Evolutionary conservation across 768 basidiomycete species (phyloP), one percentile per base, ranked within the genome.

Genomic region (Termitomyces sp.): DNA sequence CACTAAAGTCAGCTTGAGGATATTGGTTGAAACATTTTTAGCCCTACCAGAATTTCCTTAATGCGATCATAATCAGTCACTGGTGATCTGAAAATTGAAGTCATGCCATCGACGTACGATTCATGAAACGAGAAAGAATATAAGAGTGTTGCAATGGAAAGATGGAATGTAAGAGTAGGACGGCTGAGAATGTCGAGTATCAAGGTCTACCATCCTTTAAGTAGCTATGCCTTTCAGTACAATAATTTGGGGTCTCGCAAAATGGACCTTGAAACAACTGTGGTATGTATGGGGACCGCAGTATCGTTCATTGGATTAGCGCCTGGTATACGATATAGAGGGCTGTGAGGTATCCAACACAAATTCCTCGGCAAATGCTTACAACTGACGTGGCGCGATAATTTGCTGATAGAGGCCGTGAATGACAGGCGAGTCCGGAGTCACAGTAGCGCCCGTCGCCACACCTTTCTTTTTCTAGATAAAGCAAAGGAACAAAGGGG

Each of bases 361-460:
- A 4, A 85, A 73, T 49, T 84, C 82, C 32, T 76, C 68, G 3
- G 81, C 82, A 47, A 84, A 77, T 1, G 74, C 74, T 75, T 4
- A 80, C 83, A 10, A 75, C 73, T 0, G 77, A 33, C 82, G 77
- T 0, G 73, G 76, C 8, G 79, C 74, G 3, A 82, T 68, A 46
- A 79, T 73, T 48, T 76, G 59, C 63, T 81, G 72, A 63, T 82
- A 85, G 13, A 84, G 69, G 0, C 68, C 73, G 10, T 66, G 65
- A 36, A 82, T 70, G 43, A 72, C 62, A 5, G 75, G 79, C 0
- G 81, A 82, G 22, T 73, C 70, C 0, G 83, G 76, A 1, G 72
- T 61, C 42, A 80, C 68, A 2, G 75, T 77, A 3, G 69, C 68
- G 22, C 80, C 83, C 0, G 77, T 5, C 36, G 16, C 36, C 38